phyloP scores from a whole-genome alignment of 495 filamentous ascomycete genomes.

The Tuber calosporum region DNA sequence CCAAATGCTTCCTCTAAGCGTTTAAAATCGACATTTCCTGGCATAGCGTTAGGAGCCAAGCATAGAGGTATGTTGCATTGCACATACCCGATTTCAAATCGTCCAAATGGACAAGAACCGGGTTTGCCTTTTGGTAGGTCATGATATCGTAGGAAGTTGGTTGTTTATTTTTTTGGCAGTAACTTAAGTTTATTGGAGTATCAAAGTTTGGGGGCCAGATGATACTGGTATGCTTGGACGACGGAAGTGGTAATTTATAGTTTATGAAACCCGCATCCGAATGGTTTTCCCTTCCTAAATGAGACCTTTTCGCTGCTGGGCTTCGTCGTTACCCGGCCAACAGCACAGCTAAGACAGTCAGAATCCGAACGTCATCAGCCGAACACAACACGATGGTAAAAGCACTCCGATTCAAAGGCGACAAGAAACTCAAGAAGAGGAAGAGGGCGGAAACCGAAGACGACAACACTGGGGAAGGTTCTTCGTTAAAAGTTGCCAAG shows the following conservation, averaged over 20 bases:
- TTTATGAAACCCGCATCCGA: too few relatives aligned
- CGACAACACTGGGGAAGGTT: constrained; percentile 38
- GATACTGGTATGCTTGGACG: too few relatives aligned
- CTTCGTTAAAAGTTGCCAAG: constrained; percentile 45
- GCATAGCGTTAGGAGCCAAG: constrained; percentile 1
- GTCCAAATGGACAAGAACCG: constrained; percentile 36
- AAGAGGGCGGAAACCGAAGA: constrained; percentile 55
- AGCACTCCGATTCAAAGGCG: constrained; percentile 88
- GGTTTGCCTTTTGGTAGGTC: constrained; percentile 26
- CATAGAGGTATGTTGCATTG: background rate
- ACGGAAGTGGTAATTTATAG: too few relatives aligned
- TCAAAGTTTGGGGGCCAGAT: background rate
- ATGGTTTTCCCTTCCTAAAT: background rate
- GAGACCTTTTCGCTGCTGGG: background rate
- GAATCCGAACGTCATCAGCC: background rate
- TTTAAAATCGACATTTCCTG: constrained; percentile 65
- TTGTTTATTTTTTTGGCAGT: background rate
- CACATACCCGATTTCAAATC: constrained; percentile 26
- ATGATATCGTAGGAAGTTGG: constrained; percentile 9
- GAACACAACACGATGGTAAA: constrained; percentile 56
- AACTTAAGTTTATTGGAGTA: background rate
- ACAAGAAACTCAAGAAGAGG: constrained; percentile 88
- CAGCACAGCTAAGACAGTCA: background rate
- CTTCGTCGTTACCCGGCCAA: background rate
- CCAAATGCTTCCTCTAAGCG: constrained; percentile 81